Evolutionary conservation across 176 grass and related monocot species (phyloP).

Genomic region (Dactylis glomerata): DNA sequence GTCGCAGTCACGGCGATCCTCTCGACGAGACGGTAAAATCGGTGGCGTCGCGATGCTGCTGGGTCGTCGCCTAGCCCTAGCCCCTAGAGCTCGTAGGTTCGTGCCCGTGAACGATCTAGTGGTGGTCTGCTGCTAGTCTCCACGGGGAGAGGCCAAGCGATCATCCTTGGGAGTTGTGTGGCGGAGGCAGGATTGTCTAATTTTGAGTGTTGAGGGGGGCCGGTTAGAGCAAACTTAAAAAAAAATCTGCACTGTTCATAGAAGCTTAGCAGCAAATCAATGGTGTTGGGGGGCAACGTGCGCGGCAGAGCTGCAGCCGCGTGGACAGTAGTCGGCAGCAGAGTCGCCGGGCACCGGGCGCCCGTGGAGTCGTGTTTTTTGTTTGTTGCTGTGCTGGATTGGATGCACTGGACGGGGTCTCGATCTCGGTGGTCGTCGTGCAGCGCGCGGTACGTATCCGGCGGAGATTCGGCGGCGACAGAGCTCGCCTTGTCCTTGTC

Average conservation of each 20-base stretch:
- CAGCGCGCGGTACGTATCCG: background rate
- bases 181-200: too few relatives aligned
- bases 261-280: too few relatives aligned
- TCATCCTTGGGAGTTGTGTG: background rate
- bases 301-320: background rate
- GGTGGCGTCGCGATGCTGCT: background rate
- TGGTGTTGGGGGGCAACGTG: too few relatives aligned
- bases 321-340: background rate
- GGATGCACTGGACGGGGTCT: background rate
- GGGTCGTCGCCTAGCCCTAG: background rate
- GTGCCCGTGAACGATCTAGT: background rate
- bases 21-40: background rate
- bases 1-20: background rate
- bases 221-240: too few relatives aligned
- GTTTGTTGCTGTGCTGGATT: background rate
- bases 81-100: background rate
- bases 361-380: background rate
- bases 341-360: background rate
- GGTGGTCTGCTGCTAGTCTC: background rate
- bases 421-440: background rate
- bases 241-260: too few relatives aligned
- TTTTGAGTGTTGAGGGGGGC: too few relatives aligned
- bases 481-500: background rate
- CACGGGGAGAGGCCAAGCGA: background rate
- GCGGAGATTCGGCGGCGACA: background rate